phyloP scores from a whole-genome alignment of 352 stramenopile species.

The Salisapilia sapeloensis region DNA sequence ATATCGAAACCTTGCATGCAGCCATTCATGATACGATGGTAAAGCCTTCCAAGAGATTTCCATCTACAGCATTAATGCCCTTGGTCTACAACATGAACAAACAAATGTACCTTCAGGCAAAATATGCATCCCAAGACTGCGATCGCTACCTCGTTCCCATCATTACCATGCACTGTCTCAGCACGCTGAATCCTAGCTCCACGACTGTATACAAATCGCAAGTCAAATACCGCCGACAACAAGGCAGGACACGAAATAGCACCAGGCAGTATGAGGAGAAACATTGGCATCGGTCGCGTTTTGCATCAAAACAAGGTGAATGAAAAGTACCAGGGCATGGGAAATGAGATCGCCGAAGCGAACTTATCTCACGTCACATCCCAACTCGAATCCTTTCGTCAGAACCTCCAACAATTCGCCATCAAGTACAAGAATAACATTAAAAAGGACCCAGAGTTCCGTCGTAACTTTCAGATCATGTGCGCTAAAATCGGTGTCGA shows the following conservation, averaged over 20 bases:
- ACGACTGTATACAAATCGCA: constrained; percentile 3
- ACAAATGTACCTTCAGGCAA: too few relatives aligned
- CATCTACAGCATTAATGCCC: too few relatives aligned
- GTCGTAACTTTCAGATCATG: constrained; percentile 91
- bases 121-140: too few relatives aligned
- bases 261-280: constrained; percentile 15
- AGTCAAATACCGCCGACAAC: neutral
- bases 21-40: too few relatives aligned
- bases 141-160: too few relatives aligned
- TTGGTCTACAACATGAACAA: too few relatives aligned
- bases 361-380: constrained; percentile 66
- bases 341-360: constrained; percentile 61
- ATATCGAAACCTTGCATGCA: too few relatives aligned
- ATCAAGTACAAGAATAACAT: constrained; percentile 91
- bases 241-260: neutral
- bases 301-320: constrained; percentile 80
- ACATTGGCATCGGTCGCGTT: constrained; percentile 70
- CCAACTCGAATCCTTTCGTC: constrained; percentile 82
- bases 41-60: too few relatives aligned
- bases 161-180: too few relatives aligned
- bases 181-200: too few relatives aligned
- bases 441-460: constrained; percentile 89
- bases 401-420: constrained; percentile 86
- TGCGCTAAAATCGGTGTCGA: constrained; percentile 94
- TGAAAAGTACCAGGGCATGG: constrained; percentile 75